Percentiles rank a stretch among this genome's conserved stretches.
Evolutionary conservation across 2,329 filamentous ascomycete genomes (phyloP).

Genomic region (Ophiostoma fasciatum): DNA sequence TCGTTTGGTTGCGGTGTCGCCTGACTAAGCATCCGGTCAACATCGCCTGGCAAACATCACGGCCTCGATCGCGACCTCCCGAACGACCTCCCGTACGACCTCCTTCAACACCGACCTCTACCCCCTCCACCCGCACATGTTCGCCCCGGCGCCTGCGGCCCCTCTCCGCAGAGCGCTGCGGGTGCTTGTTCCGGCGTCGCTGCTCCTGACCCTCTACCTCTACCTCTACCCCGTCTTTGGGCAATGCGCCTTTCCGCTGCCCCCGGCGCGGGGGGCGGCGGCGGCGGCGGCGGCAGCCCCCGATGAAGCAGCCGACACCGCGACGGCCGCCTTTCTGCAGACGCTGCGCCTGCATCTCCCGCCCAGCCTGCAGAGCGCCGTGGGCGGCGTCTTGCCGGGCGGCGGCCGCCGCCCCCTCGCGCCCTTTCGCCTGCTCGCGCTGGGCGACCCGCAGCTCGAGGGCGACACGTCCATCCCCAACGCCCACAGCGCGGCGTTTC

Average conservation of each 20-base stretch:
- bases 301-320: too few species aligned
- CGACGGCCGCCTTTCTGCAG: constrained; percentile 21
- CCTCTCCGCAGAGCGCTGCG: constrained; percentile 42
- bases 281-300: constrained; percentile 2
- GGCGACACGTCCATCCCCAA: constrained; percentile 72
- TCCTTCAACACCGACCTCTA: too few species aligned
- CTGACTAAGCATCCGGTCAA: too few species aligned
- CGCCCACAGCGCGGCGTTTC: constrained; percentile 32
- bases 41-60: too few species aligned
- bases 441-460: constrained; percentile 88
- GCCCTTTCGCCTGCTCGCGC: constrained; percentile 72
- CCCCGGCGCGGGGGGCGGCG: constrained; percentile 11
- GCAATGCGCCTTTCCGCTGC: constrained; percentile 63
- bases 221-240: constrained; percentile 78
- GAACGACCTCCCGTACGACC: too few species aligned
- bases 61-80: too few species aligned
- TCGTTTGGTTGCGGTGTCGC: too few species aligned
- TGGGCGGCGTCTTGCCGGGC: constrained; percentile 1
- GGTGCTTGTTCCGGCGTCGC: constrained; percentile 47
- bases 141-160: constrained; percentile 26
- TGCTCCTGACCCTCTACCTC: constrained; percentile 60
- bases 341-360: constrained; percentile 24
- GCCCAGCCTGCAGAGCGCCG: neutral
- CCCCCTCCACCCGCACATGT: too few species aligned
- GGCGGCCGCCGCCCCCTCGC: constrained; percentile 35